A percentile compares a stretch with the other conserved stretches of the same genome.
Evolutionary conservation across 805 yeast genomes (phyloP).

Genomic region (Myxozyma neglecta): DNA sequence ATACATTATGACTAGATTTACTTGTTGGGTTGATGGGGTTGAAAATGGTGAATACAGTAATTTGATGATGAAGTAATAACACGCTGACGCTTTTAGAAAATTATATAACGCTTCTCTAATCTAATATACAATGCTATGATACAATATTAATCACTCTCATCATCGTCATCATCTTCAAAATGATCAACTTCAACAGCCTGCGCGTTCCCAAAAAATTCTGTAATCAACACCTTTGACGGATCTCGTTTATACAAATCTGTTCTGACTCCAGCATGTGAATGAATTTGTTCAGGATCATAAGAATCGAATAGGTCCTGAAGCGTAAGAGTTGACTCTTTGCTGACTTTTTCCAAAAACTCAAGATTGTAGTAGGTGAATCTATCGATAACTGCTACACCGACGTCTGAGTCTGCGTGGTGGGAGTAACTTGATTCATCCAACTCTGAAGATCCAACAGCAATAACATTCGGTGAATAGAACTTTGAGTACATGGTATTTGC

Average conservation of each 20-base stretch:
- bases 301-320: conserved; percentile 81
- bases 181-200: conserved; percentile 32
- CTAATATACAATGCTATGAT: not conserved
- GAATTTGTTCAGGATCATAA: conserved; percentile 81
- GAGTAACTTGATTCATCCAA: conserved; percentile 89
- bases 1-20: not conserved
- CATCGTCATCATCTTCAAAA: conserved; percentile 18
- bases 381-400: conserved; percentile 97
- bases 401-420: conserved; percentile 91
- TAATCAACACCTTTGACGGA: conserved; percentile 66
- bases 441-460: conserved; percentile 89
- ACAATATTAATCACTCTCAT: not conserved
- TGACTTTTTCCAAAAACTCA: conserved; percentile 80
- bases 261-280: conserved; percentile 90
- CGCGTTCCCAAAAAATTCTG: conserved; percentile 81
- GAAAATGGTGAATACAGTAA: too few species aligned
- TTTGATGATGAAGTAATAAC: too few species aligned
- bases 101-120: not conserved
- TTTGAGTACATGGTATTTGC: conserved; percentile 96
- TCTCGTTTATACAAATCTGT: conserved; percentile 73
- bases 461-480: conserved; percentile 85
- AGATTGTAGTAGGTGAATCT: conserved; percentile 90
- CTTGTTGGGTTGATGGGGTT: too few species aligned
- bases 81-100: too few species aligned
- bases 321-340: conserved; percentile 70